Conservation (phyloP, 2,329 filamentous ascomycete genomes). For the Periconia sp. region DNA sequence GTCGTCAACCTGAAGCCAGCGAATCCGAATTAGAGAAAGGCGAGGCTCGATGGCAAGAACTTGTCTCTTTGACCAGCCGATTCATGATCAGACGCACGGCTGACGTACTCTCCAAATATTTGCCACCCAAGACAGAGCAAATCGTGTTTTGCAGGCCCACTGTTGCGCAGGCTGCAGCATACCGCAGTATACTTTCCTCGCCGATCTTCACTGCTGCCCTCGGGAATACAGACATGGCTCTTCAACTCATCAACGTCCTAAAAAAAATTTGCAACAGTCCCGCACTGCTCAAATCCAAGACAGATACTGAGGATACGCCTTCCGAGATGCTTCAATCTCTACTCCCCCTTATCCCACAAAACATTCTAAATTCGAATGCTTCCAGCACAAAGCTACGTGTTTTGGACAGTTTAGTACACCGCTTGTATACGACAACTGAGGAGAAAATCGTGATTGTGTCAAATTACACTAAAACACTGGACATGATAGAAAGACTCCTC, state of each 20-base stretch:
- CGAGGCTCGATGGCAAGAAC: constrained; percentile 61
- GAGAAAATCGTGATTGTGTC: constrained; percentile 77
- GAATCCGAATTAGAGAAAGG: constrained; percentile 65
- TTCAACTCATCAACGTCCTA: constrained; percentile 70
- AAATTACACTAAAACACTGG: constrained; percentile 73
- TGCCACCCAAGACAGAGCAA: constrained; percentile 69
- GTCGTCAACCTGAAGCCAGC: constrained; percentile 64
- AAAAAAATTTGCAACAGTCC: constrained; percentile 77
- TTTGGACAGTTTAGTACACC: constrained; percentile 65
- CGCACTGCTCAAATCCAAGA: constrained; percentile 58
- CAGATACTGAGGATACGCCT: constrained; percentile 49
- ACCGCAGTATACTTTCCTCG: constrained; percentile 65
- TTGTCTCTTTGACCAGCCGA: constrained; percentile 60
- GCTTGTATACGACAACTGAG: constrained; percentile 60
- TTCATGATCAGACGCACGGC: constrained; percentile 69
- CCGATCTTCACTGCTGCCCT: constrained; percentile 64
- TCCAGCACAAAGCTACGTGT: constrained; percentile 68
- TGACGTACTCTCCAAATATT: constrained; percentile 65
- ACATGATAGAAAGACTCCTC: constrained; percentile 65
- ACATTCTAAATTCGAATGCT: constrained; percentile 58
- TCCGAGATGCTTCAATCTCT: constrained; percentile 48
- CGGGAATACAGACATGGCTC: constrained; percentile 62
- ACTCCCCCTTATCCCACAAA: constrained; percentile 57
- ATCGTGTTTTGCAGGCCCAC: constrained; percentile 68
- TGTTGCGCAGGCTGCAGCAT: constrained; percentile 60